Base-by-base conservation (phyloP, 139 green algal species). In the Chlorella ohadii region DNA sequence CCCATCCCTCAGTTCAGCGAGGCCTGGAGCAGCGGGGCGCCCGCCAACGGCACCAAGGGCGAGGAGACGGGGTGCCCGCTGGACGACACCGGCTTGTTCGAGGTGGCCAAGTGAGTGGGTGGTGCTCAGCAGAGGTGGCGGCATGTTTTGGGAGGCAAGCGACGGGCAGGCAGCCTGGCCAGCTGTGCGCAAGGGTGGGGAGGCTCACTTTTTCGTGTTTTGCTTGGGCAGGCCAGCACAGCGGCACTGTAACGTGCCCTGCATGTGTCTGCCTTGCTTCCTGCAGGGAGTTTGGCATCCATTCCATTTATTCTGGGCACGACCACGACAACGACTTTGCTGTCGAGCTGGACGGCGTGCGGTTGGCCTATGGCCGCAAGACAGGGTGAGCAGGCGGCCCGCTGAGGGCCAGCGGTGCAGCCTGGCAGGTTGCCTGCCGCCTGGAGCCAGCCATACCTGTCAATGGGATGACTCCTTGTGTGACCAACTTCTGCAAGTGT, bases 281-380 rank as follows among this genome's bases (percentile, higher is more conserved):
- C n/a, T 64, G 75, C 75, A 81, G 75, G 27, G 78, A 47, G 55
- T 13, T 70, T 7, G 55, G 55, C 34, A 67, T 89, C 16, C 36
- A 61, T 3, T 64, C 79, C 13, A 41, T 89, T 6, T 82, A 83
- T 31, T 72, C 72, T 47, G 72, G 72, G 17, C 85, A 89, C n/a
- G 85, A 89, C 65, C 85, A 89, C 33, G 44, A 83, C 85, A 89
- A 86, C 55, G 66, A 86, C 55, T 89, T 79, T 33, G 66, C 63
- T 5, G 80, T 41, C 6, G 31, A 51, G 7, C 38, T 77, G 47
- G 31, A 86, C 3, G 79, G 79, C 15, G 59, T 86, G 13, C 55
- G 78, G 51, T 64, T 86, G 41, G 85, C 84, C 9, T 88, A 88
- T 33, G 84, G 84, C 25, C 73, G 67, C 31, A 76, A 76, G 61